Conservation (phyloP, 169 alveolate genomes). For the Cryptosporidium ubiquitum region DNA sequence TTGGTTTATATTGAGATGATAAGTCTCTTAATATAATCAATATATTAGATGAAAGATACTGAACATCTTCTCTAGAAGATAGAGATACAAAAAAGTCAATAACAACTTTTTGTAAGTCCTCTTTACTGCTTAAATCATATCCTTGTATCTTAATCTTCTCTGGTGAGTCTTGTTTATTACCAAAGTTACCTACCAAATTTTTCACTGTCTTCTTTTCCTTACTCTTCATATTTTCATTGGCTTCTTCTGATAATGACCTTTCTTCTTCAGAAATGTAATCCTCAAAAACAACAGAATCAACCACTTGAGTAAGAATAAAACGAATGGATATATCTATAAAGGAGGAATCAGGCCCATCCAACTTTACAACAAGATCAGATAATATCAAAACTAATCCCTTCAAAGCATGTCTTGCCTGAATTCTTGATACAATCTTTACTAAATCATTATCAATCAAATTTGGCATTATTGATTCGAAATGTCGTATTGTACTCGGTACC, state of each 20-base stretch:
- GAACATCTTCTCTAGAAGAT: background rate
- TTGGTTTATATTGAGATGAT: conserved; percentile 31
- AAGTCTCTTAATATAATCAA: conserved; percentile 11
- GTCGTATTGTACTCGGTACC: conserved; percentile 34
- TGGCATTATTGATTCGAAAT: conserved; percentile 13
- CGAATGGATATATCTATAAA: conserved; percentile 3
- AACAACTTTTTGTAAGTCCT: background rate
- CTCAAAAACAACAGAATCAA: conserved; percentile 30
- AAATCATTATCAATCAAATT: background rate
- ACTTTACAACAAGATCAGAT: background rate
- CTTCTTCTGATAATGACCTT: background rate
- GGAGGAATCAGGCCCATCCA: background rate
- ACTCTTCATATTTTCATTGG: background rate
- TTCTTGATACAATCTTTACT: conserved; percentile 13
- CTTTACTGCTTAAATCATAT: conserved; percentile 9
- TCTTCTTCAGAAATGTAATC: background rate
- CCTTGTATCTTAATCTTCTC: conserved; percentile 5
- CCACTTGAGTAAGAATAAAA: conserved; percentile 14
- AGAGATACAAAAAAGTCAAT: conserved; percentile 22
- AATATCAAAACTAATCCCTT: conserved; percentile 15
- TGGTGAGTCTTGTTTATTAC: background rate
- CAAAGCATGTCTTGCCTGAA: conserved; percentile 54
- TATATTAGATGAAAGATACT: background rate
- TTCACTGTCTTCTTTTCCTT: conserved; percentile 15
- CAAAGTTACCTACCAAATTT: conserved; percentile 2